Evolutionary conservation across 73 alveolate species (phyloP).

Genomic region (Blepharisma japonicum): DNA sequence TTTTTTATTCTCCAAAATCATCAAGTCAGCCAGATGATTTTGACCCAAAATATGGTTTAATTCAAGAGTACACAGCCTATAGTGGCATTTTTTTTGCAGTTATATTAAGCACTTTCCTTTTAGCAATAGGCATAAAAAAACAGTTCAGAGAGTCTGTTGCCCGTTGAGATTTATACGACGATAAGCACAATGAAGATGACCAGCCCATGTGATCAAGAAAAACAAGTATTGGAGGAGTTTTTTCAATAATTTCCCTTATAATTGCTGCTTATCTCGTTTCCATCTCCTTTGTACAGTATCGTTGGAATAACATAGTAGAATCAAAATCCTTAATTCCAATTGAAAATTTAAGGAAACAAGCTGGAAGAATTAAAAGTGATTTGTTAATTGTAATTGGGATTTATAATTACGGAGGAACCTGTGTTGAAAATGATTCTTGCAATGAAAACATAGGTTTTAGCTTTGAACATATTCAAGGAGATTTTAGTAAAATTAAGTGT

Average conservation of each 20-base stretch:
- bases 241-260: neutral
- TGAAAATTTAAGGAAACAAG: neutral
- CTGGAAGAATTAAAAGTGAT: neutral
- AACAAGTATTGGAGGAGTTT: conserved; percentile 23
- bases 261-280: neutral
- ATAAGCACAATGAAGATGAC: neutral
- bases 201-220: neutral
- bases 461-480: too few species aligned
- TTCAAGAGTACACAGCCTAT: neutral
- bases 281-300: neutral
- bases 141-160: neutral
- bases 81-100: neutral
- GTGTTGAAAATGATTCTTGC: neutral
- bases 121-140: neutral
- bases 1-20: neutral
- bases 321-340: neutral
- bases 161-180: neutral
- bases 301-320: neutral
- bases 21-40: neutral
- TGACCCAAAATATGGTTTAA: neutral
- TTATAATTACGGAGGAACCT: conserved; percentile 18
- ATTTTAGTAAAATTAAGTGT: too few species aligned
- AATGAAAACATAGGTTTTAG: neutral
- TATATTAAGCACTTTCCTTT: neutral
- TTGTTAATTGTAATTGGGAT: neutral